A percentile compares a stretch with the other conserved stretches of the same genome.
Conservation (phyloP, 805 yeast genomes). For the Pichia scutulata region DNA sequence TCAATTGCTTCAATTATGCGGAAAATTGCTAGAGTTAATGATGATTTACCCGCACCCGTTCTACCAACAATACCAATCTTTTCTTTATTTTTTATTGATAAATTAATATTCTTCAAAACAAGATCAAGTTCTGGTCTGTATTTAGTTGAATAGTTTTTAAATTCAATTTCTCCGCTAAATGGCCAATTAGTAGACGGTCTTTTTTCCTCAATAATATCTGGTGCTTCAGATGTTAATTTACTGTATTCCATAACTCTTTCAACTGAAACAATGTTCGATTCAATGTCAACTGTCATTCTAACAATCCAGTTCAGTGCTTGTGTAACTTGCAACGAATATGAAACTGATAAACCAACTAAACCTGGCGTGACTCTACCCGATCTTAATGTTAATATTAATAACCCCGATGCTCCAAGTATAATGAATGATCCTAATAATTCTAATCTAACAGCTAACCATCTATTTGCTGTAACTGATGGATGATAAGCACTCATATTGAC, state of each 20-base stretch:
- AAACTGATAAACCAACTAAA: constrained; percentile 85
- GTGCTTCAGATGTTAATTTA: constrained; percentile 65
- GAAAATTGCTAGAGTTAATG: constrained; percentile 76
- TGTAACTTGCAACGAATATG: constrained; percentile 88
- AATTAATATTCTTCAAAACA: constrained; percentile 59
- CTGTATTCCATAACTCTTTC: constrained; percentile 60
- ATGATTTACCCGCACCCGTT: constrained; percentile 94
- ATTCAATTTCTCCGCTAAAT: constrained; percentile 52
- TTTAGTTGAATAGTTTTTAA: constrained; percentile 70
- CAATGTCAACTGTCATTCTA: constrained; percentile 97
- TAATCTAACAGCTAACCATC: constrained; percentile 95
- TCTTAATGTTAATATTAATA: constrained; percentile 63
- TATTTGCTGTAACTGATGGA: constrained; percentile 85
- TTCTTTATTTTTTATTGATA: constrained; percentile 64
- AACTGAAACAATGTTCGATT: constrained; percentile 85
- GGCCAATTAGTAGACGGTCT: constrained; percentile 75
- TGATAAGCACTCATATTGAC: constrained; percentile 86
- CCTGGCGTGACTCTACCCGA: constrained; percentile 78
- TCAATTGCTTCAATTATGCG: constrained; percentile 72
- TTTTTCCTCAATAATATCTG: constrained; percentile 36
- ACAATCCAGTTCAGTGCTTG: constrained; percentile 96
- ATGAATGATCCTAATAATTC: constrained; percentile 88
- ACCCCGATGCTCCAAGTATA: constrained; percentile 77
- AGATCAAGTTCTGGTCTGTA: constrained; percentile 78
- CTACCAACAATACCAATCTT: constrained; percentile 95